phyloP scores from a whole-genome alignment of 1,139 yeast genomes.

The Debaryomyces nepalensis region DNA sequence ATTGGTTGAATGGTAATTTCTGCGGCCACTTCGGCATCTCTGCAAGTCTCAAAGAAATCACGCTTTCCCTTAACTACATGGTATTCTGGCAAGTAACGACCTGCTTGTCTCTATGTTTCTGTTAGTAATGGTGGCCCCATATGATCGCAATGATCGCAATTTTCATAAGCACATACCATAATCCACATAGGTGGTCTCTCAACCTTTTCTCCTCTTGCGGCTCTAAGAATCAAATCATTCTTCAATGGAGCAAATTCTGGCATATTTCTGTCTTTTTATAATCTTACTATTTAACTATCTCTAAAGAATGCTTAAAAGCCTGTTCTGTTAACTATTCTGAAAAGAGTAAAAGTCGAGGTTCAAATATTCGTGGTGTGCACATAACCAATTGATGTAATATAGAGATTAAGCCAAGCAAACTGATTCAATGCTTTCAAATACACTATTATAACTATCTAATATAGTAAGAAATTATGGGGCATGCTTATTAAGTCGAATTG shows the following conservation, averaged over 20 bases:
- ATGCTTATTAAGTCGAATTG: no score
- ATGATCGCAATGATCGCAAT: background rate
- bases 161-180: constrained; percentile 62
- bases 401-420: no score
- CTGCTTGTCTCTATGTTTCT: constrained; percentile 70
- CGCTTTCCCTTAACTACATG: constrained; percentile 85
- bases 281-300: background rate
- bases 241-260: constrained; percentile 67
- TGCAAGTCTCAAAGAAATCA: constrained; percentile 91
- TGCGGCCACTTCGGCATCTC: constrained; percentile 92
- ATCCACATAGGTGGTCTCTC: constrained; percentile 99
- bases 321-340: no score
- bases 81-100: constrained; percentile 89
- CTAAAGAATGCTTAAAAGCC: no score
- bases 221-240: constrained; percentile 88
- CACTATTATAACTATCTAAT: no score
- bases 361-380: no score
- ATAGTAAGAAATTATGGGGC: no score
- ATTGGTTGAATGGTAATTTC: constrained; percentile 95
- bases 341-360: no score
- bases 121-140: constrained; percentile 1
- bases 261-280: constrained; percentile 22
- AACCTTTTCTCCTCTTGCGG: constrained; percentile 79
- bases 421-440: no score
- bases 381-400: no score